phyloP scores from a whole-genome alignment of 2,329 filamentous ascomycete genomes.

The Colletotrichum chlorophyti region DNA sequence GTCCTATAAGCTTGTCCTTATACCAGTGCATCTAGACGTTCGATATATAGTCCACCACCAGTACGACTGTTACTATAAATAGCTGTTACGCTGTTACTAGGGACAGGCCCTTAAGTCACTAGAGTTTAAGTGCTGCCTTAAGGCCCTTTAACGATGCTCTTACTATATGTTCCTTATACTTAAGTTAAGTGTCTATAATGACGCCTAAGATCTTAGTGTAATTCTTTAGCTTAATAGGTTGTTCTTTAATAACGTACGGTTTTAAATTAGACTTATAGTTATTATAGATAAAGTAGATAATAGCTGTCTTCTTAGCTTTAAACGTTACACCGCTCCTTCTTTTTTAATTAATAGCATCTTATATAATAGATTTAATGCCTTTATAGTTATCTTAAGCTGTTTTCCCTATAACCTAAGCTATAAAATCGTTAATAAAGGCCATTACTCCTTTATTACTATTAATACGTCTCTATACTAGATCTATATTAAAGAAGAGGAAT shows the following conservation, averaged over 20 bases:
- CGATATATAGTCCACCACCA: no score
- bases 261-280: constrained; percentile 40
- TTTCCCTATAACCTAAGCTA: constrained; percentile 32
- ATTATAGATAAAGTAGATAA: constrained; percentile 68
- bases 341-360: constrained; percentile 32
- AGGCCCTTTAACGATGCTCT: not conserved
- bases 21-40: no score
- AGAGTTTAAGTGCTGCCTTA: not conserved
- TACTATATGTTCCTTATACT: not conserved
- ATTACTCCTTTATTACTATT: constrained; percentile 33
- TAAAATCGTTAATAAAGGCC: constrained; percentile 38
- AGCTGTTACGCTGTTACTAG: no score
- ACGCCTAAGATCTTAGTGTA: not conserved
- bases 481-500: constrained; percentile 43
- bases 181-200: not conserved
- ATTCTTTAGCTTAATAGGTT: not conserved
- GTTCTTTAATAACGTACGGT: not conserved
- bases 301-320: constrained; percentile 52
- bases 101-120: not conserved
- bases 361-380: constrained; percentile 35
- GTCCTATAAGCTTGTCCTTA: no score
- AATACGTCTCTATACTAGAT: constrained; percentile 41
- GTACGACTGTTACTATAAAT: no score
- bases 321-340: constrained; percentile 33
- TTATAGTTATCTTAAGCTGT: constrained; percentile 31